Evolutionary conservation across 164 flowering plant genomes (phyloP), one percentile per base, ranked within the genome.

Genomic region (Vitis labrusca): DNA sequence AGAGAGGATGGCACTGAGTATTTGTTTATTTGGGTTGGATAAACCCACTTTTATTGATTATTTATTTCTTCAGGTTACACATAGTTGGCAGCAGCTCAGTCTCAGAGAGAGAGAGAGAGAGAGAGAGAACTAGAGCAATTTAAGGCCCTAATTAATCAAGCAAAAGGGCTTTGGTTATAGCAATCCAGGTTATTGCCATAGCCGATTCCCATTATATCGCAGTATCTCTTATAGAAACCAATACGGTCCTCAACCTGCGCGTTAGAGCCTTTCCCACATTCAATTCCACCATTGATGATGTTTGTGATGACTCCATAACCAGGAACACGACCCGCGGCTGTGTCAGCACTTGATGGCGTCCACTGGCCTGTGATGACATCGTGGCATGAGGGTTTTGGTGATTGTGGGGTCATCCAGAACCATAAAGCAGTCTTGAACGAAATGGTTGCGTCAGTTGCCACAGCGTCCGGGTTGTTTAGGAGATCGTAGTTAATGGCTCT

Each of bases 221-320:
- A 79, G 60, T 77, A 79, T 53, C 77, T 72, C 74, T 66, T 76
- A 37, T 74, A 82, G 71, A 74, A 79, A 61, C 85, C 82, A 50
- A 82, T 74, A 3, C 85, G 59, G 32, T 66, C 62, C 15, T 57
- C 67, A 9, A 74, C 80, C 44, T 12, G 15, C 1, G 27, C 19
- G 32, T 68, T 19, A 3, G 14, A 1, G 1, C 79, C 82, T 0
- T 64, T 37, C 1, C 82, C 82, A n/a, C 87, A 84, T 61, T 84
- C 83, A 10, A 80, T 9, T 3, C 82, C 84, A 14, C 86, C 86
- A 15, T 79, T 84, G 67, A 84, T 84, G 47, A 84, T 84, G 80
- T 82, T 84, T 32, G 87, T 84, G 70, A 71, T 63, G 30, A 73
- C 79, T 7, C 84, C 85, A 32, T 71, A 84, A 2, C 85, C 83